Percentiles rank a stretch among this genome's conserved stretches.
Conservation (phyloP, 192 early-diverging fungal species). For the Glomus cerebriforme region DNA sequence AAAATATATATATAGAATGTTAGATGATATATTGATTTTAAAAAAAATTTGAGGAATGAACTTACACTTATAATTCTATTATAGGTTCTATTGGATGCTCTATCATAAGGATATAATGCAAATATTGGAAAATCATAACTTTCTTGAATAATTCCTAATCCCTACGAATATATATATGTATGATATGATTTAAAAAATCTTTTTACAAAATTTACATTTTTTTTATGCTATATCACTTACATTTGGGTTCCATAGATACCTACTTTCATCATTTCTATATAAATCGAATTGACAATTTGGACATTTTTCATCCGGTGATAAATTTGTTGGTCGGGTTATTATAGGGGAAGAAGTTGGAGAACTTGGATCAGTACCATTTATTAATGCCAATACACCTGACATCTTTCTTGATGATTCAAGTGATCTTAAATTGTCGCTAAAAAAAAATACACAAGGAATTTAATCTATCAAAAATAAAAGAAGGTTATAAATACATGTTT, state of each 20-base stretch:
- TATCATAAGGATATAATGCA: slow-evolving; percentile 48
- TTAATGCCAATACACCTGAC: slow-evolving; percentile 57
- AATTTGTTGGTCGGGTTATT: slow-evolving; percentile 39
- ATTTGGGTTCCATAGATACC: slow-evolving; percentile 70
- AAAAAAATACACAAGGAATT: background rate
- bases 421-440: slow-evolving; percentile 49
- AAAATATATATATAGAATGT: background rate
- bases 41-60: background rate
- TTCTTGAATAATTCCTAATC: slow-evolving; percentile 55
- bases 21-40: slow-evolving; percentile 13
- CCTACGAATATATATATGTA: no score
- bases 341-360: slow-evolving; percentile 9
- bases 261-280: slow-evolving; percentile 54
- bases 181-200: no score
- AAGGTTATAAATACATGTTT: background rate
- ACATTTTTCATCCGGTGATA: slow-evolving; percentile 63
- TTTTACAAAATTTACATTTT: background rate
- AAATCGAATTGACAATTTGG: slow-evolving; percentile 74
- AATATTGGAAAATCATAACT: slow-evolving; percentile 70
- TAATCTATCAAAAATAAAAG: background rate
- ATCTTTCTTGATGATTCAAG: slow-evolving; percentile 52
- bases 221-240: slow-evolving; percentile 40
- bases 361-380: slow-evolving; percentile 41
- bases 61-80: slow-evolving; percentile 48
- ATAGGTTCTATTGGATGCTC: slow-evolving; percentile 36